phyloP scores from a whole-genome alignment of 257 asterid species.

The Cinchona pubescens region DNA sequence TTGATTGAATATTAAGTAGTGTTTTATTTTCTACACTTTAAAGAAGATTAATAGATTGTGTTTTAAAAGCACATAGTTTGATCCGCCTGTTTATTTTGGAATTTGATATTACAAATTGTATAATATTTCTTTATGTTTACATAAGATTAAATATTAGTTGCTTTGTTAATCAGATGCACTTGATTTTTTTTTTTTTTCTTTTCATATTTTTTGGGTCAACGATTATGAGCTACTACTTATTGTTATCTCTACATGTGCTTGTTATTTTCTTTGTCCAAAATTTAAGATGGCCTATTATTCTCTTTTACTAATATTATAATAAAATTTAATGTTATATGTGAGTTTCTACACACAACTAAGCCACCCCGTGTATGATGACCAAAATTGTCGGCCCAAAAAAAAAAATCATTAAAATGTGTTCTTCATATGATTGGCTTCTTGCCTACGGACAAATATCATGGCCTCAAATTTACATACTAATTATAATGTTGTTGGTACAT shows the following conservation, averaged over 20 bases:
- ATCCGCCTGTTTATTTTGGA: not conserved
- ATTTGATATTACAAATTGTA: not conserved
- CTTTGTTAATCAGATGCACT: not conserved
- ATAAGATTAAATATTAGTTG: not conserved
- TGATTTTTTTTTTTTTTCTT: not conserved
- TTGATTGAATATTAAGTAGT: not conserved
- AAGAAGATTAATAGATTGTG: not conserved
- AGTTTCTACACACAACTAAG: not conserved
- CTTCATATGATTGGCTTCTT: slow-evolving; percentile 7
- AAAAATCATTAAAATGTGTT: not conserved
- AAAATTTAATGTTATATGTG: not conserved
- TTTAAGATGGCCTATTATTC: not conserved
- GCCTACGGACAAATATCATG: slow-evolving; percentile 5
- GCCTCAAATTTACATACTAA: not conserved
- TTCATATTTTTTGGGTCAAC: slow-evolving; percentile 7
- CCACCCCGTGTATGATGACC: not conserved
- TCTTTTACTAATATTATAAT: not conserved
- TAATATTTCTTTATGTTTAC: not conserved
- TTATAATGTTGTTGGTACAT: not conserved
- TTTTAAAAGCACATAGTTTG: not conserved
- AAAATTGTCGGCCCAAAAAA: not conserved
- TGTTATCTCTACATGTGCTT: not conserved
- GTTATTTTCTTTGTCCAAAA: not conserved
- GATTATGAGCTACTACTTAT: not conserved
- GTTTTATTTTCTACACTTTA: not conserved